These are phyloP conservation scores for Aspergillus pseudotamarii DNA, from an alignment of 2,329 filamentous ascomycete genomes.

Conservation along the genomic window DNA sequence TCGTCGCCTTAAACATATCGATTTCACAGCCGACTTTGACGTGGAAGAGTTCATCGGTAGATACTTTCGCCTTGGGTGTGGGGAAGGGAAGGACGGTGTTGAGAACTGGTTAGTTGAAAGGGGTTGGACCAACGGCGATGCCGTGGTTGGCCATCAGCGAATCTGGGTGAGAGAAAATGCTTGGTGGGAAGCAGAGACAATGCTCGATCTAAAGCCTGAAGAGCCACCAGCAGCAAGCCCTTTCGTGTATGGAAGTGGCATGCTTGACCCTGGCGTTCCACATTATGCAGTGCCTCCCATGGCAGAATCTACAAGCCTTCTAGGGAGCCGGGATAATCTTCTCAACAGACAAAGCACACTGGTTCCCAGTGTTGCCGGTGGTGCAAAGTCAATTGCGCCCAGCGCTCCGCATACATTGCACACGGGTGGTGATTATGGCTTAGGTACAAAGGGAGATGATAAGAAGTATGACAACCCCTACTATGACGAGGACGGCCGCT, in stretches of 20 bases:
- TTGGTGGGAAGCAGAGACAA: conserved; percentile 97
- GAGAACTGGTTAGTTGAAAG: conserved; percentile 93
- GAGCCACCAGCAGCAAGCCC: conserved; percentile 48
- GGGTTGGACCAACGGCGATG: conserved; percentile 97
- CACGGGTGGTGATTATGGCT: conserved; percentile 80
- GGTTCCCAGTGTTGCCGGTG: conserved; percentile 52
- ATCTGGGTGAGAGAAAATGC: conserved; percentile 93
- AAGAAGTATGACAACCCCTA: conserved; percentile 69
- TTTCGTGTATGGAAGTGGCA: conserved; percentile 58
- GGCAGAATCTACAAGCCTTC: conserved; percentile 62
- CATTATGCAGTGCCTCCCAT: conserved; percentile 59
- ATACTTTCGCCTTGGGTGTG: conserved; percentile 81
- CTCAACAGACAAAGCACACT: conserved; percentile 49
- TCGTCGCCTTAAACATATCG: conserved; percentile 82
- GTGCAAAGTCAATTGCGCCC: conserved; percentile 57
- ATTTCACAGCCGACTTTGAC: conserved; percentile 97
- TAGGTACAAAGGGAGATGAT: conserved; percentile 82
- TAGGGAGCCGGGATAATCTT: conserved; percentile 72
- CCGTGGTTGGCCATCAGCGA: conserved; percentile 84
- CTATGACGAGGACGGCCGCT: conserved; percentile 71
- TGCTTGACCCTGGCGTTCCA: conserved; percentile 74
- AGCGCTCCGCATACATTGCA: conserved; percentile 57
- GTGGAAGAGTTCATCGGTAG: conserved; percentile 85
- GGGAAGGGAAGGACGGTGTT: conserved; percentile 87
- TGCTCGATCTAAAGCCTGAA: conserved; percentile 83